Conservation (phyloP, 345 rosid genomes). For the Cardamine chenopodiifolia region DNA sequence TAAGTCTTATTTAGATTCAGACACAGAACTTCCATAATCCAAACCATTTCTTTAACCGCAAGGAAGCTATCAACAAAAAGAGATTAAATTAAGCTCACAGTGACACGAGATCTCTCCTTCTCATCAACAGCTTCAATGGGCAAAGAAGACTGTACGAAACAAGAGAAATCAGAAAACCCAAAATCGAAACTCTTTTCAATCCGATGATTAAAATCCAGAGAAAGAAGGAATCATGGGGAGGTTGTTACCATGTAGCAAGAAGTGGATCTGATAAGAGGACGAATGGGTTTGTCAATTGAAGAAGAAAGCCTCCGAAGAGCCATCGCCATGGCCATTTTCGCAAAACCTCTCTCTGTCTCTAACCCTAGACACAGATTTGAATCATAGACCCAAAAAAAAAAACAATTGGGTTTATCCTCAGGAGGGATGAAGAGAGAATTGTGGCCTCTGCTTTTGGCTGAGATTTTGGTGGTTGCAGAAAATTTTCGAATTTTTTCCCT, state of each 20-base stretch:
- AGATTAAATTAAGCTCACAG: conserved; percentile 49
- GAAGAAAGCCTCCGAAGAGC: conserved; percentile 95
- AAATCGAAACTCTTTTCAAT: not conserved
- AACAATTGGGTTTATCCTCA: conserved; percentile 26
- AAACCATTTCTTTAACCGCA: conserved; percentile 29
- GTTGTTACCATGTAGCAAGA: conserved; percentile 62
- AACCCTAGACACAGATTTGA: conserved; percentile 37
- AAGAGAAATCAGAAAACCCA: conserved; percentile 7
- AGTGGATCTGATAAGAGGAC: conserved; percentile 73
- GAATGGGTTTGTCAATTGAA: conserved; percentile 72
- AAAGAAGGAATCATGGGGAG: not conserved
- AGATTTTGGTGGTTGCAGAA: conserved; percentile 50
- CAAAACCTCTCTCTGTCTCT: conserved; percentile 27
- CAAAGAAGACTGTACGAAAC: conserved; percentile 70
- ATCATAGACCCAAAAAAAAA: not conserved
- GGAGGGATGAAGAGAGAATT: conserved; percentile 29
- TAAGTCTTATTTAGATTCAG: not conserved
- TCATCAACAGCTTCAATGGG: conserved; percentile 92
- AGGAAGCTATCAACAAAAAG: conserved; percentile 4
- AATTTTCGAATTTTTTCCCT: conserved; percentile 29
- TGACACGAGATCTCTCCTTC: conserved; percentile 69
- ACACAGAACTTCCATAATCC: not conserved
- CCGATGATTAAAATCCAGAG: not conserved
- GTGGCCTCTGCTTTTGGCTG: conserved; percentile 46
- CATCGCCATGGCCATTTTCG: conserved; percentile 84